Evolutionary conservation across 768 basidiomycete species (phyloP), one percentile per base, ranked within the genome.

Genomic region (Lactarius indigo): DNA sequence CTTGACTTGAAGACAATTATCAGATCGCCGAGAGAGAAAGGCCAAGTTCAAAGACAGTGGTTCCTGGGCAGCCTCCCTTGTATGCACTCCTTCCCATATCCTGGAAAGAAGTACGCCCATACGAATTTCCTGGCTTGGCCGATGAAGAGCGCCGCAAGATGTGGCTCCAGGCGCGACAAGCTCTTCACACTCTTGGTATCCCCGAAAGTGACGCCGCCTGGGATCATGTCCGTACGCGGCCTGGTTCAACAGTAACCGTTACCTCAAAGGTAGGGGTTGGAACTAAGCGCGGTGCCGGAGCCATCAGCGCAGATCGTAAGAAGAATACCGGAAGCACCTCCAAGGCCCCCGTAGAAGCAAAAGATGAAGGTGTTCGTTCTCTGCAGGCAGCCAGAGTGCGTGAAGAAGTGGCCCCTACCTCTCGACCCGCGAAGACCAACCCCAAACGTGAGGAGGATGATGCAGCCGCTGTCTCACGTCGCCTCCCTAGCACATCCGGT

Each of bases 21-120:
- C 42, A 69, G 68, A 68, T 69, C 44, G 65, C 68, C 47, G 68
- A 60, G 58, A 63, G 66, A 35, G 62, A 68, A 57, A 59, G 63
- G 26, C 28, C 62, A n/a, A n/a, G n/a, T n/a, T n/a, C n/a, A n/a
- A 67, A 59, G 42, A 30, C 47, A 4, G 39, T 37, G 18, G 54
- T 47, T 57, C 55, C 65, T 8, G 63, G 66, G 33, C 66, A 68
- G 39, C 17, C 63, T n/a, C 39, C 67, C 7, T 6, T 52, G 31
- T 91, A 87, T 81, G 72, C 76, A 37, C 83, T 91, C 66, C 88
- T 85, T 68, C 76, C 80, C 28, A 72, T 75, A 23, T 77, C 84
- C 3, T 92, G 90, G 89, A 79, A 79, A 39, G 86, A 91, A 71
- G 86, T 91, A 30, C 85, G 88, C 7, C 90, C 90, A 0, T 86